Evolutionary conservation across 1,284 basidiomycete genomes (phyloP), one percentile per base, ranked within the genome.

Genomic region (Ceratobasidium papillatum): DNA sequence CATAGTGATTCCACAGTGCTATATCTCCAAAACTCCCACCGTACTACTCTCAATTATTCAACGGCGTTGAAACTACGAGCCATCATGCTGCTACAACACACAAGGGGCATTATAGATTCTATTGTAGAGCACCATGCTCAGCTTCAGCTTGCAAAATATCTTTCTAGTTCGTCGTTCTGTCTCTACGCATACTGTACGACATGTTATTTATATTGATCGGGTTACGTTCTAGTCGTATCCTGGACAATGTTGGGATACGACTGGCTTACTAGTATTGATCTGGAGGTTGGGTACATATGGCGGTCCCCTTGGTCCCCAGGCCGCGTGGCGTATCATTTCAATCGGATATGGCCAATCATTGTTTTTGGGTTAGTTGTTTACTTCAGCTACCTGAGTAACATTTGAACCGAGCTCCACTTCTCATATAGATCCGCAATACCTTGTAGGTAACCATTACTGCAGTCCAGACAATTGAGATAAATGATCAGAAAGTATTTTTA

Each of bases 271-370:
- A 68, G 51, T 36, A 51, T 68, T 17, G 65, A 68, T 17, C 25
- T 68, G 3, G 65, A 68, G 32, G 65, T 25, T 27, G 14, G 3
- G 17, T 54, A 52, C 17, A 43, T 68, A 3, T 68, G 65, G 65
- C 3, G 51, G 3, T 8, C 47, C 36, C 51, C 65, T 9, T 68
- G 65, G 65, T 54, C 65, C n/a, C 34, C 19, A 9, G 65, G 65
- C 17, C 65, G 51, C 11, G 49, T 36, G 14, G 51, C 25, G 1
- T 68, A 68, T 27, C 47, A 68, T 34, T 54, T 56, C 27, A 58
- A 71, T n/a, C 66, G 66, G n/a, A n/a, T 71, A 9, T 71, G 66
- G 66, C 54, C 66, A 12, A 45, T 71, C 34, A 25, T 45, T 17
- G 3, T 71, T n/a, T 43, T 71, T 27, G 25, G 52, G 66, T 71